Evolutionary conservation across 805 yeast genomes (phyloP).

Genomic region (Tetrapisispora fleetii): DNA sequence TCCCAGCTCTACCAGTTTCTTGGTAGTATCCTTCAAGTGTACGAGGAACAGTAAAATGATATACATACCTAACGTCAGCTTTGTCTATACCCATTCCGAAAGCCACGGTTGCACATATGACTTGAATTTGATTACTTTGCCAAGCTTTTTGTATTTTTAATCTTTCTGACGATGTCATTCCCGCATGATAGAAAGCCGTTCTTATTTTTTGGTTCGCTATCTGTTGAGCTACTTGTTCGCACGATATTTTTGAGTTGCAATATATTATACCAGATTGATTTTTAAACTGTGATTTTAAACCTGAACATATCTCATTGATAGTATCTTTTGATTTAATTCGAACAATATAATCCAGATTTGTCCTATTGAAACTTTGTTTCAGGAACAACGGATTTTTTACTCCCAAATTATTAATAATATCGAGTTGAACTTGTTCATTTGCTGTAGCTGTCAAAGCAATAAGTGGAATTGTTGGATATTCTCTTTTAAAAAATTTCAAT

Average conservation of each 20-base stretch:
- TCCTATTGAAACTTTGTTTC: constrained; percentile 88
- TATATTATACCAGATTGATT: constrained; percentile 80
- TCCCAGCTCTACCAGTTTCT: constrained; percentile 97
- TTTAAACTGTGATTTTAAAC: constrained; percentile 41
- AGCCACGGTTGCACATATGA: constrained; percentile 95
- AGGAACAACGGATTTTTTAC: constrained; percentile 54
- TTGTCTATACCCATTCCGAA: constrained; percentile 99
- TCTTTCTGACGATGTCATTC: constrained; percentile 74
- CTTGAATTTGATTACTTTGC: constrained; percentile 65
- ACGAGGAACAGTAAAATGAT: constrained; percentile 81
- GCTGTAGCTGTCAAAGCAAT: constrained; percentile 99
- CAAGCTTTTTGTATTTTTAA: constrained; percentile 61
- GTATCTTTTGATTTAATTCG: constrained; percentile 48
- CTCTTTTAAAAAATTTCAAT: constrained; percentile 58
- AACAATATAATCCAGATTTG: constrained; percentile 74
- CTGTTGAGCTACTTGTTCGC: constrained; percentile 71
- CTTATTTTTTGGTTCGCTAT: constrained; percentile 50
- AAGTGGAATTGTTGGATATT: constrained; percentile 74
- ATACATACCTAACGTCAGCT: constrained; percentile 88
- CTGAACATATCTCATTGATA: constrained; percentile 49
- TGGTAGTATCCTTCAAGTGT: constrained; percentile 95
- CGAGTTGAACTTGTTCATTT: constrained; percentile 79
- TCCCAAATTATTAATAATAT: constrained; percentile 71
- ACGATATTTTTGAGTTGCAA: constrained; percentile 81
- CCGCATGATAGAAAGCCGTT: constrained; percentile 85